A percentile compares a stretch with the other conserved stretches of the same genome.
These are phyloP conservation scores for Didymosphaeria variabile DNA, from an alignment of 2,329 filamentous ascomycete genomes.

Conservation along the genomic window DNA sequence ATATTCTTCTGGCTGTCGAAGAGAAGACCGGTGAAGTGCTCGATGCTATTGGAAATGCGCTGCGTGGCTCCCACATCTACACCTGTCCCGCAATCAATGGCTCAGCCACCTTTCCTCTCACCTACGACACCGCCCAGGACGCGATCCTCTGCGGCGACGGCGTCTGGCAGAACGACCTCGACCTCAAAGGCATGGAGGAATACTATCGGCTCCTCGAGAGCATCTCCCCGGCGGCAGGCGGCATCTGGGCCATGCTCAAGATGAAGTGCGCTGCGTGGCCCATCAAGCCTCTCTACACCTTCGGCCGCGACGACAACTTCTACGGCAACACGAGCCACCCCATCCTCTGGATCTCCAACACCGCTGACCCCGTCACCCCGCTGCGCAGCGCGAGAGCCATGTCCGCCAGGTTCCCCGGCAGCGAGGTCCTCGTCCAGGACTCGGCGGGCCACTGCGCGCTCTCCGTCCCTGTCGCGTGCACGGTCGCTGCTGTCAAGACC, in stretches of 20 bases:
- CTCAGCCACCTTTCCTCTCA: conserved; percentile 19
- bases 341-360: conserved; percentile 66
- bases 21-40: conserved; percentile 31
- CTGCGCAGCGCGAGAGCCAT: conserved; percentile 56
- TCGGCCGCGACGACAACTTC: conserved; percentile 30
- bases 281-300: conserved; percentile 47
- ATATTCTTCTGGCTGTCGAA: conserved; percentile 48
- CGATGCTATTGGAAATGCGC: conserved; percentile 30
- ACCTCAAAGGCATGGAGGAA: conserved; percentile 39
- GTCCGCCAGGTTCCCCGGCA: conserved; percentile 54
- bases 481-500: conserved; percentile 36
- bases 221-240: conserved; percentile 48
- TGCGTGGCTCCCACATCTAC: conserved; percentile 34
- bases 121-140: conserved; percentile 24
- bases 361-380: conserved; percentile 68
- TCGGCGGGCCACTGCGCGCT: conserved; percentile 57
- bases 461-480: conserved; percentile 48
- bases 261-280: conserved; percentile 52
- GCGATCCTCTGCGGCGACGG: conserved; percentile 55
- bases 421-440: conserved; percentile 56
- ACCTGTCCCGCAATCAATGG: conserved; percentile 35
- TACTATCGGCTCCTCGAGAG: conserved; percentile 46
- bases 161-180: conserved; percentile 38
- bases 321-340: conserved; percentile 60
- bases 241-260: conserved; percentile 49